Conservation (phyloP, 345 rosid genomes). For the Pistacia atlantica region DNA sequence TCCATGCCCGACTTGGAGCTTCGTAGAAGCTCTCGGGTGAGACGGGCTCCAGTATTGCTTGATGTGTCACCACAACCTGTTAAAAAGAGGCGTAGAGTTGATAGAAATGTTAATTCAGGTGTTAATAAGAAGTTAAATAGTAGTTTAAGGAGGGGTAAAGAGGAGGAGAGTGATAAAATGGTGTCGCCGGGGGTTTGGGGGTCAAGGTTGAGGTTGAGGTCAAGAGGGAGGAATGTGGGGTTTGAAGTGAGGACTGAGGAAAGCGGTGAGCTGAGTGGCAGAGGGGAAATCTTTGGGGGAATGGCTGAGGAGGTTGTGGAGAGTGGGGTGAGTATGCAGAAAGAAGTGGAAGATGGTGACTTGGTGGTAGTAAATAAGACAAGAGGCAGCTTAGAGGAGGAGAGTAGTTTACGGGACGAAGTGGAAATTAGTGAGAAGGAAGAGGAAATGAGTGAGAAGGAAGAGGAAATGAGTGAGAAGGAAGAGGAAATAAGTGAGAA, state of each 20-base stretch:
- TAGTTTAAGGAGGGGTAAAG: conserved; percentile 26
- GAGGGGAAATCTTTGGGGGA: conserved; percentile 60
- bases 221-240: conserved; percentile 40
- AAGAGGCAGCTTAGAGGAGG: conserved; percentile 32
- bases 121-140: conserved; percentile 17
- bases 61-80: conserved; percentile 83
- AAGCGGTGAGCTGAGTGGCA: conserved; percentile 30
- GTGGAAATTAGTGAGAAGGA: conserved; percentile 28
- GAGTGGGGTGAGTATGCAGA: conserved; percentile 25
- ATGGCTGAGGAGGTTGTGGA: conserved; percentile 19
- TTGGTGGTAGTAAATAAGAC: conserved; percentile 21
- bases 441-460: conserved; percentile 27
- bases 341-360: conserved; percentile 22
- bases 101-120: conserved; percentile 28
- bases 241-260: conserved; percentile 22
- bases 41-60: conserved; percentile 65
- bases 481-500: conserved; percentile 27
- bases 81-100: conserved; percentile 51
- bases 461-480: conserved; percentile 25
- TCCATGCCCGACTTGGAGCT: conserved; percentile 44
- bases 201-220: conserved; percentile 69
- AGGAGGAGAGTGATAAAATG: conserved; percentile 33
- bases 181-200: conserved; percentile 55
- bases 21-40: conserved; percentile 77
- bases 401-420: conserved; percentile 31